Evolutionary conservation across 2,329 filamentous ascomycete genomes (phyloP), one percentile per base, ranked within the genome.

Genomic region (Nemania sp.): DNA sequence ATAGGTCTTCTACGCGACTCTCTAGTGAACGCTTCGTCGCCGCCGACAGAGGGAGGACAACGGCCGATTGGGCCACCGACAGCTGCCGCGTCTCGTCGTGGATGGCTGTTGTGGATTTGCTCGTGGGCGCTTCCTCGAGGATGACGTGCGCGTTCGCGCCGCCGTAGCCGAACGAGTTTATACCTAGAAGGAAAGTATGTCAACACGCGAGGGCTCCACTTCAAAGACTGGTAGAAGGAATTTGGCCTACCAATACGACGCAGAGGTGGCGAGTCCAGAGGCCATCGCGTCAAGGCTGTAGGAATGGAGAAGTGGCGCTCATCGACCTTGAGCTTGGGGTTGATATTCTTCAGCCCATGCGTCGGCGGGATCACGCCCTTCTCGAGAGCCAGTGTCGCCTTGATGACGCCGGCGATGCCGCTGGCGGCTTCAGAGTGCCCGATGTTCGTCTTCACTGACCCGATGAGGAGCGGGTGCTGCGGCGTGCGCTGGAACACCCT

Each of bases 351-450:
- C n/a, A n/a, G n/a, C n/a, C n/a, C n/a, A n/a, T n/a, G n/a, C n/a
- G n/a, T n/a, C 0, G 68, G 59, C 0, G 67, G 63, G 1, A 69
- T 66, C 1, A 3, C 3, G 1, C 53, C 57, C 2, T 63, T 35
- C 11, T 69, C 52, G 1, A 70, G 35, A 0, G 65, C 45, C 1
- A 63, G 11, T 0, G 40, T 13, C 2, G 60, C 57, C 40, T 69
- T 69, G 2, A 69, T 58, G 9, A 69, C 29, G 0, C 25, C 35
- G 7, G 70, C 49, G 0, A 67, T 37, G 7, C 64, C 65, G 11
- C 64, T 67, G 0, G 63, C 55, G 1, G 43, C 63, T 45, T 69
- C 67, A n/a, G 61, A 65, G 25, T 67, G 67, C 0, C 67, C 67
- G 1, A 69, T 13, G 18, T 61, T 64, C 0, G 63, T 17, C 17